These are phyloP conservation scores for Athelia psychrophila DNA, from an alignment of 1,284 basidiomycete genomes.

Conservation along the genomic window DNA sequence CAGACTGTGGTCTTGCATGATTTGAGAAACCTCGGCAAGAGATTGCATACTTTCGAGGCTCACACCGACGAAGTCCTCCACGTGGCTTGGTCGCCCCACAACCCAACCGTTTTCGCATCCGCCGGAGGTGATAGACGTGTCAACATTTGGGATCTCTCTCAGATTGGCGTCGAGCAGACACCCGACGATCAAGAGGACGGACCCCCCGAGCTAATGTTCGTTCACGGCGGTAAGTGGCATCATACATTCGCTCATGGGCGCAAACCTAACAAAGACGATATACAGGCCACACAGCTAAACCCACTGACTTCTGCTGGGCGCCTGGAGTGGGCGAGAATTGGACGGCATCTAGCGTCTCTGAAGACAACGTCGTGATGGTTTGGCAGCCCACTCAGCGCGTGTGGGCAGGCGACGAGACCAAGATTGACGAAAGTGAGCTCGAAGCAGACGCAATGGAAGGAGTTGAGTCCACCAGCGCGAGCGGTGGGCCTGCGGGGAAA, in stretches of 20 bases:
- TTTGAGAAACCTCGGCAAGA: conserved; percentile 76
- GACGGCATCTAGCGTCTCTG: conserved; percentile 76
- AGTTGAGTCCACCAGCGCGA: conserved; percentile 43
- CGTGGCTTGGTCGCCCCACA: conserved; percentile 93
- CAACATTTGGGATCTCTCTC: conserved; percentile 93
- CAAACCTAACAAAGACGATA: conserved; percentile 4
- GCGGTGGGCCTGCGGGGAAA: conserved; percentile 15
- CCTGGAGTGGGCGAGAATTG: conserved; percentile 73
- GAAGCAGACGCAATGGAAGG: conserved; percentile 78
- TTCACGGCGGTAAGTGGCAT: conserved; percentile 73
- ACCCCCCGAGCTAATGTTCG: conserved; percentile 89
- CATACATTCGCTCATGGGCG: conserved; percentile 1
- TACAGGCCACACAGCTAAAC: conserved; percentile 74
- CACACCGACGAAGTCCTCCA: conserved; percentile 96
- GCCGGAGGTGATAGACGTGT: conserved; percentile 91
- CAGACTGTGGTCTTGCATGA: conserved; percentile 93
- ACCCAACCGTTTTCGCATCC: conserved; percentile 87
- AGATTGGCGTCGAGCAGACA: conserved; percentile 94
- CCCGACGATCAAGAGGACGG: conserved; percentile 99
- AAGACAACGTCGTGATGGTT: conserved; percentile 86
- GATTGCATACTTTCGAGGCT: conserved; percentile 88
- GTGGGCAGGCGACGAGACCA: conserved; percentile 81
- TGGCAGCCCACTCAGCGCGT: conserved; percentile 89
- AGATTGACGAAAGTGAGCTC: conserved; percentile 74
- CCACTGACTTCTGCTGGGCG: conserved; percentile 85